Conservation (phyloP, 2,329 filamentous ascomycete species). For the Pestalotiopsis sp. region DNA sequence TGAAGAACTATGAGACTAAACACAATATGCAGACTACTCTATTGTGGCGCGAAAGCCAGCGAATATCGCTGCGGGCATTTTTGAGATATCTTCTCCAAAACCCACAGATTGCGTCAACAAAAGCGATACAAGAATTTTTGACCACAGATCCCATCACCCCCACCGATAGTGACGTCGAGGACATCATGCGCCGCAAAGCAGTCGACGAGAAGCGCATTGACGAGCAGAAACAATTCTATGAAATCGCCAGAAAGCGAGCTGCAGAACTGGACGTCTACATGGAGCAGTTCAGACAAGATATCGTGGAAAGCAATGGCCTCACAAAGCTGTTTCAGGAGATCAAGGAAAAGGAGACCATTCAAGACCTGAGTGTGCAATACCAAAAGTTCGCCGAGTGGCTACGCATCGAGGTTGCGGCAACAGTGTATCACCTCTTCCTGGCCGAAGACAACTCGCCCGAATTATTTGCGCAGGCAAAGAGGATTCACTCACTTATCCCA, state of each 20-base stretch:
- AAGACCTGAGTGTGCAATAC: constrained; percentile 89
- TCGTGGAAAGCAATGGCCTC: constrained; percentile 75
- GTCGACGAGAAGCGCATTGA: constrained; percentile 87
- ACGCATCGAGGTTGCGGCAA: constrained; percentile 93
- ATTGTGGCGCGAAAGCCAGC: constrained; percentile 84
- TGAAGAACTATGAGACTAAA: constrained; percentile 11
- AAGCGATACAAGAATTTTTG: constrained; percentile 82
- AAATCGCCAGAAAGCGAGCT: constrained; percentile 87
- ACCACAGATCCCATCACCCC: constrained; percentile 69
- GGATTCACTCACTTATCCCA: constrained; percentile 91
- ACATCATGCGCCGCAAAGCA: constrained; percentile 76
- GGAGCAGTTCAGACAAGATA: constrained; percentile 79
- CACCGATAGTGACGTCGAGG: constrained; percentile 79
- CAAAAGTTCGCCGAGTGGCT: constrained; percentile 99
- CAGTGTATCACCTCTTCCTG: constrained; percentile 94
- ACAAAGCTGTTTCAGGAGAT: constrained; percentile 94
- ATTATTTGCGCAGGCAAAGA: constrained; percentile 88
- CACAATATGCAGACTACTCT: constrained; percentile 48
- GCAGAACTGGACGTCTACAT: constrained; percentile 96
- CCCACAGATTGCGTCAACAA: constrained; percentile 77
- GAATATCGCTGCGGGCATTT: constrained; percentile 88
- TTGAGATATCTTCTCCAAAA: constrained; percentile 85
- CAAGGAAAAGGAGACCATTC: constrained; percentile 82
- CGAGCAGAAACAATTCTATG: constrained; percentile 92
- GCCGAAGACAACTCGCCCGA: constrained; percentile 98